Evolutionary conservation across 768 basidiomycete species (phyloP).

Genomic region (Agaricus sinodeliciosus): DNA sequence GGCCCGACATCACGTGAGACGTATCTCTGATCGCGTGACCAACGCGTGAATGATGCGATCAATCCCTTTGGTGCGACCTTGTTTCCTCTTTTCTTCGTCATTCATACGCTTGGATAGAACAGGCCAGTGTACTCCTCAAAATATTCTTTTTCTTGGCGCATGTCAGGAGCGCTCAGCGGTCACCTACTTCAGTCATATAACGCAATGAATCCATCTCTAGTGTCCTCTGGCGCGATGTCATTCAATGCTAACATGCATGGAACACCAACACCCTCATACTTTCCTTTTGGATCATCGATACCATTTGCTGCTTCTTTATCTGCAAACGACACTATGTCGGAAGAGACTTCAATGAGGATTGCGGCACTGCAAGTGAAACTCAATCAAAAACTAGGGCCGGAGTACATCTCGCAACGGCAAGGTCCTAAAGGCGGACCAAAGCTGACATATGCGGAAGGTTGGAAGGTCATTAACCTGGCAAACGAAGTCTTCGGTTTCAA

Average conservation of each 20-base stretch:
- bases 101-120: background rate
- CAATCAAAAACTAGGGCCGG: conserved; percentile 86
- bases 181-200: conserved; percentile 48
- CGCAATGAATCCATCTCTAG: conserved; percentile 26
- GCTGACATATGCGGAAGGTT: conserved; percentile 92
- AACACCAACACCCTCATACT: conserved; percentile 26
- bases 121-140: background rate
- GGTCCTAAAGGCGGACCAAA: conserved; percentile 86
- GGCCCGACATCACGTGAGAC: background rate
- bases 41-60: background rate
- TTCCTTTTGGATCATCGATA: conserved; percentile 18
- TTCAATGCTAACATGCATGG: conserved; percentile 61
- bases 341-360: conserved; percentile 60
- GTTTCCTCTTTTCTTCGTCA: background rate
- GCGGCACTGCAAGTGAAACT: conserved; percentile 76
- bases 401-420: conserved; percentile 83
- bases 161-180: conserved; percentile 56
- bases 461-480: conserved; percentile 96
- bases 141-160: conserved; percentile 16
- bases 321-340: conserved; percentile 37
- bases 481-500: conserved; percentile 99
- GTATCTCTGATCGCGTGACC: background rate
- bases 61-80: background rate
- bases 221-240: conserved; percentile 50
- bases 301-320: conserved; percentile 7